These are phyloP conservation scores for Podospora pseudoanserina DNA, from an alignment of 495 filamentous ascomycete species.

Conservation along the genomic window DNA sequence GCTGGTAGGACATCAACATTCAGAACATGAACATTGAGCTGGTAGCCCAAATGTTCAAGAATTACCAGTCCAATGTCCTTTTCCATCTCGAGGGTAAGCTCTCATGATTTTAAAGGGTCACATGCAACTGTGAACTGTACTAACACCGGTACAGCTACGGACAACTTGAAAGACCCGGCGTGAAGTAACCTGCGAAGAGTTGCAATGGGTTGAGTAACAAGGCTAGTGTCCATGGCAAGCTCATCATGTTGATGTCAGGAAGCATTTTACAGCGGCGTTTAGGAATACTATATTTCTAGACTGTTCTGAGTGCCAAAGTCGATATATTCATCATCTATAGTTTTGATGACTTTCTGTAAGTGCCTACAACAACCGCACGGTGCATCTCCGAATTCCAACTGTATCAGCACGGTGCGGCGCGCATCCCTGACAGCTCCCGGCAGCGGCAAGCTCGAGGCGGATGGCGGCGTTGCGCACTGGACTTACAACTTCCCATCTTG, in stretches of 20 bases:
- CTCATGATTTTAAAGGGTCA: background rate
- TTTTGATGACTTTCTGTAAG: background rate
- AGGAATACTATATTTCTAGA: background rate
- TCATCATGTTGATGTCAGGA: background rate
- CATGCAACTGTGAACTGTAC: background rate
- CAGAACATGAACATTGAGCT: conserved; percentile 98
- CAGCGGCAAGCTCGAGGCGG: background rate
- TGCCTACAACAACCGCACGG: background rate
- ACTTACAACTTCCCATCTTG: background rate
- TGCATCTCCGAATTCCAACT: background rate
- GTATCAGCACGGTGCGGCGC: background rate
- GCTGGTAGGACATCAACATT: conserved; percentile 85
- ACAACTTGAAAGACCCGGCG: conserved; percentile 74
- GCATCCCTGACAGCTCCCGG: background rate
- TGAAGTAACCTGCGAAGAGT: background rate
- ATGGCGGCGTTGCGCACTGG: background rate
- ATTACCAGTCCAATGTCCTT: conserved; percentile 95
- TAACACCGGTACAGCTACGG: conserved; percentile 58
- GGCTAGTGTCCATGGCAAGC: too few relatives aligned
- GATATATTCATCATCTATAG: too few relatives aligned
- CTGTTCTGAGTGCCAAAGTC: too few relatives aligned
- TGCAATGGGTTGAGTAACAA: too few relatives aligned
- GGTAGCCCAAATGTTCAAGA: conserved; percentile 99
- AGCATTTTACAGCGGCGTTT: background rate
- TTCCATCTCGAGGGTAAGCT: conserved; percentile 90